Percentiles rank a stretch among this genome's conserved stretches.
Conservation (phyloP, 495 filamentous ascomycete species). For the Lasiosphaeria ovina region DNA sequence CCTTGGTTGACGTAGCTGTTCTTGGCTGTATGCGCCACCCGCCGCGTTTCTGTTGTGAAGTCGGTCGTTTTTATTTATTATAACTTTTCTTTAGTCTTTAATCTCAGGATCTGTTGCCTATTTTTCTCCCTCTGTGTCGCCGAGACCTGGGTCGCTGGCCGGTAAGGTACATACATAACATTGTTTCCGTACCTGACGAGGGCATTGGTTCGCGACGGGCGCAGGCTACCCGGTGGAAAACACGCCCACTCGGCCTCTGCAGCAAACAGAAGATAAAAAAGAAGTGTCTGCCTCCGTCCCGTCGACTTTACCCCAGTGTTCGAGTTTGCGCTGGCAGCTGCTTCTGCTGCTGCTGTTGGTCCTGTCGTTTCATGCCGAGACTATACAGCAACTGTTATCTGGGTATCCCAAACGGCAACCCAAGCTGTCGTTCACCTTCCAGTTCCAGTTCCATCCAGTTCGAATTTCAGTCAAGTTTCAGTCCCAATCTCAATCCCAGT, state of each 20-base stretch:
- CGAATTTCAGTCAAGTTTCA: too few species aligned
- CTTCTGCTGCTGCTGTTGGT: too few species aligned
- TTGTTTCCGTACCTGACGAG: too few species aligned
- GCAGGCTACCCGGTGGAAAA: neutral
- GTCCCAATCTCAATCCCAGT: too few species aligned
- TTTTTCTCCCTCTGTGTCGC: neutral
- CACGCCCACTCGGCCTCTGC: neutral
- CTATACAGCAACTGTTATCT: too few species aligned
- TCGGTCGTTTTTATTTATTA: neutral
- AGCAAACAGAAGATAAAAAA: neutral
- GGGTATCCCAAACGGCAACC: too few species aligned
- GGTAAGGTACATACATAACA: neutral
- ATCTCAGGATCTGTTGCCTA: neutral
- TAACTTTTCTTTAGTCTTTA: neutral
- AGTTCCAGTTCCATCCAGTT: too few species aligned
- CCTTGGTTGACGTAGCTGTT: constrained; percentile 5
- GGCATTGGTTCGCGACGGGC: too few species aligned
- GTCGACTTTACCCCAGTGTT: neutral
- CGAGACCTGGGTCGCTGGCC: neutral
- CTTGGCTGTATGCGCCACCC: neutral
- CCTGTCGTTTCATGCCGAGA: too few species aligned
- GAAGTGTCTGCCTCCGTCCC: neutral
- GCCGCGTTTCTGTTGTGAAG: constrained; percentile 4
- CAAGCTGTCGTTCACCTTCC: too few species aligned
- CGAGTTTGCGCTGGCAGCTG: too few species aligned